phyloP scores from a whole-genome alignment of 208 protist genomes.

The Wallacemonas sp. region DNA sequence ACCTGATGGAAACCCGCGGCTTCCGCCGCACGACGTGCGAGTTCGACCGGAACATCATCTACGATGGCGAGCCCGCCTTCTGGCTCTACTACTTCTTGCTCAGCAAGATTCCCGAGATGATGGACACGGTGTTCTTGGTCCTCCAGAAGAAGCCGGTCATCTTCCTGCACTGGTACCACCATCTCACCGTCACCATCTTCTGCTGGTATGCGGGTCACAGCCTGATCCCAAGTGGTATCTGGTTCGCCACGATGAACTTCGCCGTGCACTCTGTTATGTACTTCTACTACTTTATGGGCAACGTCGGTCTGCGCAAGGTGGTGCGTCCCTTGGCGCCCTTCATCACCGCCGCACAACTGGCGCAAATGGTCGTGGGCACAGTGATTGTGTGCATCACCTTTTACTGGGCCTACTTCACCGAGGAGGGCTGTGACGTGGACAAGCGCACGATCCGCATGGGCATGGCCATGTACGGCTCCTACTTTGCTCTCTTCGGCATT shows the following conservation, averaged over 20 bases:
- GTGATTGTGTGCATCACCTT: slow-evolving; percentile 56
- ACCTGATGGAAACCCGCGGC: slow-evolving; percentile 33
- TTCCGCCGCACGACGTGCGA: slow-evolving; percentile 54
- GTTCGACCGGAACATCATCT: slow-evolving; percentile 42
- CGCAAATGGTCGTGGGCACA: slow-evolving; percentile 93
- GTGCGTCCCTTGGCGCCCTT: slow-evolving; percentile 80
- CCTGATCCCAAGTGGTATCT: slow-evolving; percentile 58
- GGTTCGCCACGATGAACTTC: slow-evolving; percentile 94
- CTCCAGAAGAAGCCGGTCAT: slow-evolving; percentile 87
- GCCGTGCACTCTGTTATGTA: slow-evolving; percentile 95
- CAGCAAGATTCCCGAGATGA: slow-evolving; percentile 88
- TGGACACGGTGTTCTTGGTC: slow-evolving; percentile 88
- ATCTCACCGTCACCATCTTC: slow-evolving; percentile 90
- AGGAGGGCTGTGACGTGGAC: slow-evolving; percentile 44
- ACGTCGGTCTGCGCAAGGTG: slow-evolving; percentile 43
- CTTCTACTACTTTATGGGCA: slow-evolving; percentile 92
- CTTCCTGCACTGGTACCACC: slow-evolving; percentile 94
- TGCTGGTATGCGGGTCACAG: slow-evolving; percentile 83
- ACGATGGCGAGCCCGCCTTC: slow-evolving; percentile 47
- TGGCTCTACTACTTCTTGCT: slow-evolving; percentile 74
- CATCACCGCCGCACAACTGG: slow-evolving; percentile 83
- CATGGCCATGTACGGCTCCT: slow-evolving; percentile 88
- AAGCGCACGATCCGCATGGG: slow-evolving; percentile 52
- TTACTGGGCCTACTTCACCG: slow-evolving; percentile 39
- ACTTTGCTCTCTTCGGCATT: slow-evolving; percentile 84